Percentiles rank a stretch among this genome's conserved stretches.
phyloP scores from a whole-genome alignment of 768 basidiomycete species.

The Amanita brunnescens region DNA sequence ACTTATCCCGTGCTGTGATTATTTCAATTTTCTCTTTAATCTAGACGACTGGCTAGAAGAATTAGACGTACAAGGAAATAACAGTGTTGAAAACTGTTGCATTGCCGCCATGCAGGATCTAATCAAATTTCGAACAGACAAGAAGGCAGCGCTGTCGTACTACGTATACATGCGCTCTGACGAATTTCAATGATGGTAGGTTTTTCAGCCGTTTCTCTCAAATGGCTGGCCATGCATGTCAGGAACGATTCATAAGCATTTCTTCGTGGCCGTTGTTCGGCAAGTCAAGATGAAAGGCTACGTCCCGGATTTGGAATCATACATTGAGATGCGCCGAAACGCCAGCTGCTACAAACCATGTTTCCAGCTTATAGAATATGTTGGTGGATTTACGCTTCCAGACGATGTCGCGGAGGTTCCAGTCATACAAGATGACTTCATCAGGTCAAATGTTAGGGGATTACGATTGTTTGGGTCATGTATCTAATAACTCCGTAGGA shows the following conservation, averaged over 20 bases:
- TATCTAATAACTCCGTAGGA: constrained; percentile 32
- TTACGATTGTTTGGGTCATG: background rate
- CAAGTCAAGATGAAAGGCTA: constrained; percentile 44
- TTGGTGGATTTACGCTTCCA: constrained; percentile 42
- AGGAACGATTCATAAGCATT: constrained; percentile 49
- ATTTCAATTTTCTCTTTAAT: constrained; percentile 26
- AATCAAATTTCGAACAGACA: constrained; percentile 12
- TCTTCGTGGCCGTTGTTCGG: constrained; percentile 54
- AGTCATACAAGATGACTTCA: constrained; percentile 50
- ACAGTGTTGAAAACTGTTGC: constrained; percentile 14
- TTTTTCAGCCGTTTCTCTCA: constrained; percentile 7
- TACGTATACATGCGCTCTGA: constrained; percentile 5
- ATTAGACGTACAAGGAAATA: constrained; percentile 13
- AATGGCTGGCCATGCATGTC: constrained; percentile 7
- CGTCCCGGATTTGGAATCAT: constrained; percentile 60
- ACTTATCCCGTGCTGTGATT: constrained; percentile 32
- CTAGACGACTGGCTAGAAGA: constrained; percentile 16
- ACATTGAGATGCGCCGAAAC: constrained; percentile 56
- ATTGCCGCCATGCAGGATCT: constrained; percentile 17
- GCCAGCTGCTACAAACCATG: constrained; percentile 62
- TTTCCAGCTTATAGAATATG: constrained; percentile 58
- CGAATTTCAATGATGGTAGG: too few relatives aligned
- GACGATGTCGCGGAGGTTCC: constrained; percentile 63
- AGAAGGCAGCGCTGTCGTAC: constrained; percentile 12
- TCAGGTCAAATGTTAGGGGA: constrained; percentile 54